Conservation (phyloP, 805 yeast species). For the Candida endomychidarum region DNA sequence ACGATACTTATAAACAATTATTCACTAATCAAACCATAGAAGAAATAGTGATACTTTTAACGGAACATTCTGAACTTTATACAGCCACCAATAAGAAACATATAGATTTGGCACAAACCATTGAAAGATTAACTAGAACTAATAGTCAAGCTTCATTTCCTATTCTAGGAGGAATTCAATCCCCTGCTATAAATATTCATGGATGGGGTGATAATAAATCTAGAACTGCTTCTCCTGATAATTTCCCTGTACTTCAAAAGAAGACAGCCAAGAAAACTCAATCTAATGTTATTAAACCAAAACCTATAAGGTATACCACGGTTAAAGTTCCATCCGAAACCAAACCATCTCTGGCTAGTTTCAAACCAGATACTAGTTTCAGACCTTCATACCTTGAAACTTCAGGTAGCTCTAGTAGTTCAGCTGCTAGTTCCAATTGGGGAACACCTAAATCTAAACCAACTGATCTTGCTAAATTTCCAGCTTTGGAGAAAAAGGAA, state of each 20-base stretch:
- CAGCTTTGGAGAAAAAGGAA: conserved; percentile 46
- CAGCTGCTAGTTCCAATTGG: conserved; percentile 17
- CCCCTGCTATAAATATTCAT: conserved; percentile 16
- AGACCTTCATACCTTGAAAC: conserved; percentile 33
- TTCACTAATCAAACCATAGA: conserved; percentile 28
- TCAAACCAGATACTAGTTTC: conserved; percentile 23
- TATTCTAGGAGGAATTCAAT: conserved; percentile 32
- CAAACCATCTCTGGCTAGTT: conserved; percentile 15
- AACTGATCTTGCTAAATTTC: conserved; percentile 37
- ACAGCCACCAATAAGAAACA: conserved; percentile 32
- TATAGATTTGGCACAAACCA: conserved; percentile 7
- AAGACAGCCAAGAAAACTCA: conserved; percentile 12
- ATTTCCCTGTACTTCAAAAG: conserved; percentile 37
- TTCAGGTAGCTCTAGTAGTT: conserved; percentile 11
- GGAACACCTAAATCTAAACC: background rate
- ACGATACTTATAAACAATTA: conserved; percentile 39
- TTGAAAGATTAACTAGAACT: conserved; percentile 18
- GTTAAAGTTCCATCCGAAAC: conserved; percentile 18
- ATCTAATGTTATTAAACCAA: conserved; percentile 14
- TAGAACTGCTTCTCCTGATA: conserved; percentile 20
- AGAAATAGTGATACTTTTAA: conserved; percentile 57
- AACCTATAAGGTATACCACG: conserved; percentile 37
- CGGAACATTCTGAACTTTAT: conserved; percentile 60
- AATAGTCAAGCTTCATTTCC: conserved; percentile 42
- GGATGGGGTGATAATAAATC: conserved; percentile 29